Conservation (phyloP, 768 basidiomycete genomes). For the Termitomyces sp. region DNA sequence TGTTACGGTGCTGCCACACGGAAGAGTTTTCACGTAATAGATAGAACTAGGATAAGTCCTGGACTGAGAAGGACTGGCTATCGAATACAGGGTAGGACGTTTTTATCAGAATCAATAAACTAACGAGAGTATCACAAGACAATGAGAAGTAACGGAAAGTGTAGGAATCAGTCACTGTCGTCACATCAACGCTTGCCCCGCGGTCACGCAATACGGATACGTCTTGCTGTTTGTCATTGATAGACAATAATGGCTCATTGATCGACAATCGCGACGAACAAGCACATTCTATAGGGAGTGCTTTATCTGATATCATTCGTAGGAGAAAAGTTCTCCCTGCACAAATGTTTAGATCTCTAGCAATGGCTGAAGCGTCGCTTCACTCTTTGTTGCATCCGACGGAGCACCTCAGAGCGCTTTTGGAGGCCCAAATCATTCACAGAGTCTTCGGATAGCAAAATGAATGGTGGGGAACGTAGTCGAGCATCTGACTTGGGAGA, state of each 20-base stretch:
- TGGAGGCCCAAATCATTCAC: slow-evolving; percentile 31
- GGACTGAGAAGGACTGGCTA: no score
- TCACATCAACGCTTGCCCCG: no score
- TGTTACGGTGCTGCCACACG: no score
- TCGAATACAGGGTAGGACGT: no score
- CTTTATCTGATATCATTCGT: neutral
- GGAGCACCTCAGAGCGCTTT: slow-evolving; percentile 37
- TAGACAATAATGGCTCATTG: neutral
- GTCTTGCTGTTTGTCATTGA: no score
- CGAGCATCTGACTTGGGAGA: slow-evolving; percentile 16
- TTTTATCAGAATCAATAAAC: no score
- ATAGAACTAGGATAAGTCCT: no score
- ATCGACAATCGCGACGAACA: neutral
- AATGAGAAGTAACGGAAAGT: no score
- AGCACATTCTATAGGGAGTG: neutral
- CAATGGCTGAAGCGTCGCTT: slow-evolving; percentile 6
- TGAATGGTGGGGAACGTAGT: neutral
- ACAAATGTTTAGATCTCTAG: neutral
- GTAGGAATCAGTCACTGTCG: no score
- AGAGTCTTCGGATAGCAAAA: neutral
- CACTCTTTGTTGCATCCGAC: slow-evolving; percentile 22
- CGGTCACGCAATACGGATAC: no score
- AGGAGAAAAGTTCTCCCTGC: neutral
- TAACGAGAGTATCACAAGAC: no score
- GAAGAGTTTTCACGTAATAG: no score